Base-by-base conservation (phyloP, 2,329 filamentous ascomycete genomes). In the Trichothecium roseum region DNA sequence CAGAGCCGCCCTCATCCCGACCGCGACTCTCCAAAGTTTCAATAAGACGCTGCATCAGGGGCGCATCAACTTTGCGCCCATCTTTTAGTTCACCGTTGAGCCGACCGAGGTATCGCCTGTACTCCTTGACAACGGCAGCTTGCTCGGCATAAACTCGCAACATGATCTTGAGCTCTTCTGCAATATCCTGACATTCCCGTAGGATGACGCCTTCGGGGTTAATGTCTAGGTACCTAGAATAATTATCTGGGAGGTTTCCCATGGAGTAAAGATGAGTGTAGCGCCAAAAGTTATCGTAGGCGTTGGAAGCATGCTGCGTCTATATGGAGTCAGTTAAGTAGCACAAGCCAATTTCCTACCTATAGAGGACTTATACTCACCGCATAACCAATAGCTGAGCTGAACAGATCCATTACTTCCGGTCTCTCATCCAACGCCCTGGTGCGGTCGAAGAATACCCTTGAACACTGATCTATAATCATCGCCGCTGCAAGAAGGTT, bases 91-190 rank as follows among this genome's bases (percentile, higher is more conserved):
- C 5, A 13, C 22, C 33, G 13, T 13, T 30, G 14, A 22, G 18
- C 16, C 17, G 15, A 10, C 16, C 33, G 1, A 45, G 48, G 22
- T 52, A 43, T 18, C 40, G 40, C 1, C 46, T 44, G 36, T 54
- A 57, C 3, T 41, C 41, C 15, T 48, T 46, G 4, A 60, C 36
- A 0, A 58, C 48, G 4, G 56, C 50, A 2, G 40, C 31, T 28
- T 65, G 64, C n/a, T 54, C 51, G 5, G 49, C 51, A 4, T 51
- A 46, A 12, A 68, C 50, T 12, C 56, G 51, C 0, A 59, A 46
- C 50, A 69, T 66, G 35, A 69, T 69, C 8, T 62, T 57, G 0
- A 70, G 52, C 40, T 70, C 65, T 12, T 68, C 64, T 2, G 62
- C 44, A 16, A 69, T 64, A 29, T 69, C 64, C 33, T 64, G 62